phyloP scores from a whole-genome alignment of 805 yeast genomes.

The Candida tammaniensis region DNA sequence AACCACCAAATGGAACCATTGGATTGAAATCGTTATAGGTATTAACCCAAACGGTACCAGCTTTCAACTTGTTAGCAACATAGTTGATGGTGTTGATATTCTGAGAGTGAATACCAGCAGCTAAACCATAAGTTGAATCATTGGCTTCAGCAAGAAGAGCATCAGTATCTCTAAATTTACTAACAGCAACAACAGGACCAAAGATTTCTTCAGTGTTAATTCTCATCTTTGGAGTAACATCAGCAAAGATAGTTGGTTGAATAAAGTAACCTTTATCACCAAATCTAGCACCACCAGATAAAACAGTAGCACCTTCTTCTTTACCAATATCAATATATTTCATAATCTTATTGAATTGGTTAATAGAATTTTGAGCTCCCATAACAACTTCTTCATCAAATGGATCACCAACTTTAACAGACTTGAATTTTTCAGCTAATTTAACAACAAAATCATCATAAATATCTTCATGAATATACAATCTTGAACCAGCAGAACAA shows the following conservation, averaged over 20 bases:
- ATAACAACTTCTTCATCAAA: constrained; percentile 74
- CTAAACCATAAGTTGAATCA: constrained; percentile 80
- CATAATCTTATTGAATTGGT: constrained; percentile 76
- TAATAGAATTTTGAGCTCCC: constrained; percentile 88
- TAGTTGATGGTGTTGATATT: constrained; percentile 72
- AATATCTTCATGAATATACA: constrained; percentile 80
- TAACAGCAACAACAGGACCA: constrained; percentile 87
- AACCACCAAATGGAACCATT: constrained; percentile 91
- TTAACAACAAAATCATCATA: constrained; percentile 73
- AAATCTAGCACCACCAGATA: constrained; percentile 78
- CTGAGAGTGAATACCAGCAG: constrained; percentile 85
- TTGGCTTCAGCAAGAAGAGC: constrained; percentile 79
- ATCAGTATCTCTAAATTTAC: constrained; percentile 78
- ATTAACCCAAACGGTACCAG: constrained; percentile 93
- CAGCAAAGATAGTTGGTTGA: constrained; percentile 83
- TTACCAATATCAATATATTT: constrained; percentile 73
- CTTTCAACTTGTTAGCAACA: constrained; percentile 69
- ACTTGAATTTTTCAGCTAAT: constrained; percentile 56
- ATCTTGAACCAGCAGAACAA: constrained; percentile 92
- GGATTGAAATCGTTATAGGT: constrained; percentile 86
- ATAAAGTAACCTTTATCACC: constrained; percentile 70
- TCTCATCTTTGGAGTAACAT: constrained; percentile 68
- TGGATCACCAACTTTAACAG: constrained; percentile 75
- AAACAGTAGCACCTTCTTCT: constrained; percentile 78
- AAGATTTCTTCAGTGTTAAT: constrained; percentile 89